Evolutionary conservation across 257 asterid genomes (phyloP), one percentile per base, ranked within the genome.

Genomic region (Solanum infundibuliforme): DNA sequence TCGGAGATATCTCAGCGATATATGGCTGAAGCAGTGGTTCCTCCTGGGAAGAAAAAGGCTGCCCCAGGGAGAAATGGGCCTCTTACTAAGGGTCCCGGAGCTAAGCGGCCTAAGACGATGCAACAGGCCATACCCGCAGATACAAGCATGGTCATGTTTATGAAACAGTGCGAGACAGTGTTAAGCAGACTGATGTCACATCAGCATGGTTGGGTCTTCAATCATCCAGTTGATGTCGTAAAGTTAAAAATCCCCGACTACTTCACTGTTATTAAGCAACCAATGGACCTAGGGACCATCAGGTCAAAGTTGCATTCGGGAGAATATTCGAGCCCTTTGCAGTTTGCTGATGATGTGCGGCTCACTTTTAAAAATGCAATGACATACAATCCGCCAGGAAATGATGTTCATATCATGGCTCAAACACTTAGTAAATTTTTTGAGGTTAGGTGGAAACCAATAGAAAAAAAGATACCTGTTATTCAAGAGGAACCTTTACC

Each of bases 281-380:
- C 99, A 39, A 96, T 96, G 99, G 99, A 96, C 92, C 92, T 96
- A 76, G 98, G 99, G 85, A 96, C 99, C 31, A 87, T 94, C 36
- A 94, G 90, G 86, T 88, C 77, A 36, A 95, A 95, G 90, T 88
- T 96, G 68, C 90, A 84, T 39, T 89, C 95, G 5, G 90, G 94
- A 90, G 89, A 88, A 89, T 96, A 96, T 90, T 88, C 88, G 62
- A 91, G 87, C 84, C 97, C 93, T 11, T 72, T 91, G 87, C 98
- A 90, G 83, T 94, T 95, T 90, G 98, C 98, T 43, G 94, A 93
- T 5, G 98, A 96, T 55, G 92, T 97, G 86, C 91, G 98, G 90
- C 82, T 97, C 93, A 94, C 95, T 75, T 96, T 97, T 79, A 94
- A 94, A 88, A 97, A 97, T 91, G 98, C 99, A 4, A 88, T 96